Evolutionary conservation across 108 stramenopile genomes (phyloP), one percentile per base, ranked within the genome.

Genomic region (Discostella stelligeroides): DNA sequence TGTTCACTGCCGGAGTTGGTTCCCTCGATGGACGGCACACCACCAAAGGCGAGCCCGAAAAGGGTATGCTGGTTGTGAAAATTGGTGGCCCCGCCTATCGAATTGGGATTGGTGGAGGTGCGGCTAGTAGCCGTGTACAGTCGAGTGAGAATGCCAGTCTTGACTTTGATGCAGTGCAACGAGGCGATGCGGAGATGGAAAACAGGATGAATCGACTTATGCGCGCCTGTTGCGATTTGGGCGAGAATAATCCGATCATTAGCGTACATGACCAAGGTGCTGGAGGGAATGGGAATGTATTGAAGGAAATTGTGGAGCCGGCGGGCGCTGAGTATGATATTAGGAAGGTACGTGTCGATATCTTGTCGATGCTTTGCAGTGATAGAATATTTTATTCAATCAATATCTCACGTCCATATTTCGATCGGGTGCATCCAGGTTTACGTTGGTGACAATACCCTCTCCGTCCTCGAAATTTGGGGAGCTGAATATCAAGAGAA

Each of bases 401-500:
- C 18, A 15, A 21, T 49, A 5, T 20, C 45, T 73, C 25, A 38
- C 1, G 13, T 50, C 46, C 4, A 0, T 17, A 5, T 49, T 42
- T n/a, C n/a, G n/a, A n/a, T n/a, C n/a, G 37, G n/a, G 15, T 30
- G 39, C 28, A 48, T 45, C n/a, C n/a, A 86, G 85, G 84, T 92
- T 24, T 89, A 86, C 39, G 74, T 92, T 43, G 98, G 98, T 11
- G 98, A 99, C 75, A 88, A 93, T 34, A 97, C 98, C 21, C 76
- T 99, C 49, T 94, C 94, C 43, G 97, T 95, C 45, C 82, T 97
- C 45, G 98, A 99, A 85, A 94, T 99, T 15, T 99, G 98, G 98
- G 98, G 98, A 28, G 95, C 98, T 27, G 98, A 99, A 86, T 99
- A 97, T 80, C 98, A 99, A 89, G 98, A 99, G 83, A 98, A 98